These are phyloP conservation scores for Leccinum truebloodii DNA, from an alignment of 768 basidiomycete genomes.

Conservation along the genomic window DNA sequence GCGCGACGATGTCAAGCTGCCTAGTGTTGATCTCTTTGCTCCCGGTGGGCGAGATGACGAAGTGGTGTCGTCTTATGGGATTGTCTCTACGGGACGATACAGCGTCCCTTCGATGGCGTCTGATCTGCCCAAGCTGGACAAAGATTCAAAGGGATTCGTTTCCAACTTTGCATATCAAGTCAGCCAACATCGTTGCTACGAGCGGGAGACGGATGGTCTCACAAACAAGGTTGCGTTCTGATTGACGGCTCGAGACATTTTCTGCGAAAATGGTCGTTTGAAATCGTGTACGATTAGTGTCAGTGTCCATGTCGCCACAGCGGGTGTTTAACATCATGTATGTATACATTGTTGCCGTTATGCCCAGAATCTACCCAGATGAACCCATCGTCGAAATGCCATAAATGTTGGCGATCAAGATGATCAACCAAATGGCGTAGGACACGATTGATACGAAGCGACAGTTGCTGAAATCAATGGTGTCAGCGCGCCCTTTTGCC, in stretches of 20 bases:
- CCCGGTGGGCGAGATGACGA: constrained; percentile 30
- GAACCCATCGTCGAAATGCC: constrained; percentile 48
- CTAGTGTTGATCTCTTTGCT: constrained; percentile 45
- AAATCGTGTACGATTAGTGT: constrained; percentile 15
- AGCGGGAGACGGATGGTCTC: constrained; percentile 62
- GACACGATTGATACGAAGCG: constrained; percentile 40
- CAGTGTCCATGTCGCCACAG: neutral
- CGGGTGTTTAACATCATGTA: neutral
- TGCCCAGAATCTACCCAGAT: neutral
- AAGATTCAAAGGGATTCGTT: constrained; percentile 52
- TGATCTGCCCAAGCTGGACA: constrained; percentile 46
- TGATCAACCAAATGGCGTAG: constrained; percentile 48
- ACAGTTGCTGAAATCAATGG: constrained; percentile 44
- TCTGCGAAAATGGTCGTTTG: neutral
- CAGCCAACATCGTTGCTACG: constrained; percentile 66
- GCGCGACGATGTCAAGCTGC: constrained; percentile 45
- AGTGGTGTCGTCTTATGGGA: constrained; percentile 58
- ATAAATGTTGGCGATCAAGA: constrained; percentile 53
- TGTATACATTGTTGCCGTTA: neutral
- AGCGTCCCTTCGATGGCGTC: constrained; percentile 35
- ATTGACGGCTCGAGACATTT: constrained; percentile 4
- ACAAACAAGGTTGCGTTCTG: constrained; percentile 50
- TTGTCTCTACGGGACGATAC: constrained; percentile 62
- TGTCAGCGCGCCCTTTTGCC: constrained; percentile 14
- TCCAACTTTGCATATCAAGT: constrained; percentile 61